These are phyloP conservation scores for Oryza meridionalis DNA, from an alignment of 176 grass and related monocot genomes.

Conservation along the genomic window DNA sequence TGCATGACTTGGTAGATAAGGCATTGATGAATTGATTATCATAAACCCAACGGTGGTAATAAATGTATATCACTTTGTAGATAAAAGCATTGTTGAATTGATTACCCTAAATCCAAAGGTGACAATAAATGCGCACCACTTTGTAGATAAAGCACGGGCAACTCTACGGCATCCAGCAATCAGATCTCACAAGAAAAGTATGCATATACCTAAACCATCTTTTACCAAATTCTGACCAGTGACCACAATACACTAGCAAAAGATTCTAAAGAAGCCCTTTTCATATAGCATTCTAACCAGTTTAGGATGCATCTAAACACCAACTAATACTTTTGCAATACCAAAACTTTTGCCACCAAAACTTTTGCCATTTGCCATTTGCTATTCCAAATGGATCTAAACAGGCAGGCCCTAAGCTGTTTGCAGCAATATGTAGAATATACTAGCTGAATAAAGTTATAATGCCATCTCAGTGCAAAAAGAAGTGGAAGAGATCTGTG, in stretches of 20 bases:
- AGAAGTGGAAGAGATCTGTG: slow-evolving; percentile 35
- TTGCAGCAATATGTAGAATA: slow-evolving; percentile 44
- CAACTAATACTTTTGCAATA: too few species aligned
- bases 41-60: slow-evolving; percentile 3
- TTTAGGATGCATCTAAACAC: too few species aligned
- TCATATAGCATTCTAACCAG: neutral
- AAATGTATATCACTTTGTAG: slow-evolving; percentile 13
- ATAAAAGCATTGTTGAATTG: neutral
- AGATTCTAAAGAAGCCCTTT: neutral
- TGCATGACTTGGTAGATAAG: neutral
- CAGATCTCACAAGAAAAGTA: slow-evolving; percentile 16
- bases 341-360: too few species aligned
- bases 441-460: slow-evolving; percentile 26
- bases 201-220: neutral
- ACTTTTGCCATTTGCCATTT: too few species aligned
- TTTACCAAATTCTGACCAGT: slow-evolving; percentile 16
- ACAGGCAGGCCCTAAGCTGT: too few species aligned
- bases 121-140: slow-evolving; percentile 20
- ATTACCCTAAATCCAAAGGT: slow-evolving; percentile 10
- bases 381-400: too few species aligned
- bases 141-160: neutral
- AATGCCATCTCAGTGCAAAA: slow-evolving; percentile 35
- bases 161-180: neutral
- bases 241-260: slow-evolving; percentile 5
- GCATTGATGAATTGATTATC: neutral